phyloP scores from a whole-genome alignment of 225 moss, liverwort and hornwort species.

The Straminergon stramineum region DNA sequence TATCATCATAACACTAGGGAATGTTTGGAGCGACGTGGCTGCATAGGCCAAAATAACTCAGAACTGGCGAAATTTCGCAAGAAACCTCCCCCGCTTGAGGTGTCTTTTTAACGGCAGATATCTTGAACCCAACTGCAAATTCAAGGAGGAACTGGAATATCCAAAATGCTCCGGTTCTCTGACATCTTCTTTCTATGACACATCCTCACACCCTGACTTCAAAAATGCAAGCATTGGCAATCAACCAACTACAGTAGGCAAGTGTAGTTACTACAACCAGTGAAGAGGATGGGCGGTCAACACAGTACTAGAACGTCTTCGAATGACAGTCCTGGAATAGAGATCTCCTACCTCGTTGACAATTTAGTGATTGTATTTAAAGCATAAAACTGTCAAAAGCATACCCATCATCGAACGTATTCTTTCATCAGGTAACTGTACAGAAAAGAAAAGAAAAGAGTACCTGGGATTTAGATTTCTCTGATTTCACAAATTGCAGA shows the following conservation, averaged over 20 bases:
- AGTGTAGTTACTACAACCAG: background rate
- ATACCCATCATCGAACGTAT: background rate
- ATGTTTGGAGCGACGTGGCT: background rate
- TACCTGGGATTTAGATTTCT: constrained; percentile 41
- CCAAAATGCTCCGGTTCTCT: background rate
- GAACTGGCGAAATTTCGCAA: background rate
- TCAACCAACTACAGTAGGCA: background rate
- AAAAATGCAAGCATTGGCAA: background rate
- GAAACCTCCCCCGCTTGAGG: background rate
- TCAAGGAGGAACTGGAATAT: background rate
- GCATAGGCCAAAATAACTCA: background rate
- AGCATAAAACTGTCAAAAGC: background rate
- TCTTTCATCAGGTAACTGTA: background rate
- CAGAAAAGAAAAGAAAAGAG: background rate
- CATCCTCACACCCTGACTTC: background rate
- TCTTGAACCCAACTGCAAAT: background rate
- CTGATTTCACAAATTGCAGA: constrained; percentile 57
- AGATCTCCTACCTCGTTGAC: background rate
- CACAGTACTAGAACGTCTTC: background rate
- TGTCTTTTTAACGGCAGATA: background rate
- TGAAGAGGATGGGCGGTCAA: background rate
- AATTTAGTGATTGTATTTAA: background rate
- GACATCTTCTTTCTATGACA: background rate
- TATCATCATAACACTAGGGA: background rate
- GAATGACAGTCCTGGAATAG: background rate